Percentiles rank a stretch among this genome's conserved stretches.
phyloP scores from a whole-genome alignment of 2,329 filamentous ascomycete genomes.

The Exophiala spinifera region DNA sequence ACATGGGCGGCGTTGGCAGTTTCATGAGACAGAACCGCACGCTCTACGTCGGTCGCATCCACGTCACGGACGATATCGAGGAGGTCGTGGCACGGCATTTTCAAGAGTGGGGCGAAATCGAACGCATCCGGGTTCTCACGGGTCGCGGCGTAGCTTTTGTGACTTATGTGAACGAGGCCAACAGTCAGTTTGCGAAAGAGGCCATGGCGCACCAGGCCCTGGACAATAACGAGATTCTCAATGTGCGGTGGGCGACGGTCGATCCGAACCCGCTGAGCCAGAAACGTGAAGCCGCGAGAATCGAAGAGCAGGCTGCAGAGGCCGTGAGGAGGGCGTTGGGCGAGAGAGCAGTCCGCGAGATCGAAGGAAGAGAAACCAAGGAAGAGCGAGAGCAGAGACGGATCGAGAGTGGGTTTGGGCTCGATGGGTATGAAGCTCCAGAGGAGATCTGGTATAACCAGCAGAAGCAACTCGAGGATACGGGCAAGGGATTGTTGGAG shows the following conservation, averaged over 20 bases:
- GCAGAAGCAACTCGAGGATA: conserved; percentile 66
- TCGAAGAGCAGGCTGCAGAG: conserved; percentile 95
- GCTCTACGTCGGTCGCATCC: conserved; percentile 87
- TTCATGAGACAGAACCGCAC: conserved; percentile 94
- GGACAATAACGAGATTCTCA: conserved; percentile 88
- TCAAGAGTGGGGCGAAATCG: conserved; percentile 91
- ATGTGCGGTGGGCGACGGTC: conserved; percentile 94
- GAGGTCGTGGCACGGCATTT: conserved; percentile 94
- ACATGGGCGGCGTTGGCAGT: conserved; percentile 94
- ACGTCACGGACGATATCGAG: conserved; percentile 95
- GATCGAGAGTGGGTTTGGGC: conserved; percentile 74
- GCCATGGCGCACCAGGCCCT: conserved; percentile 93
- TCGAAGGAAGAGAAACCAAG: conserved; percentile 86
- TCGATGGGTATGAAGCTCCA: conserved; percentile 89
- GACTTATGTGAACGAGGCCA: conserved; percentile 87
- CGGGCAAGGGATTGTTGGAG: conserved; percentile 48
- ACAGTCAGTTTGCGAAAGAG: conserved; percentile 87
- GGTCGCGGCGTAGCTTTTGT: conserved; percentile 89
- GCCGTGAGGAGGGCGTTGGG: conserved; percentile 85
- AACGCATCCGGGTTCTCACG: conserved; percentile 83
- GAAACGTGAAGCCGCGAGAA: conserved; percentile 79
- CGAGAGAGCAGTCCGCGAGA: conserved; percentile 85
- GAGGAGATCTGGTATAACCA: conserved; percentile 91
- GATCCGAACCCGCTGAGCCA: conserved; percentile 95
- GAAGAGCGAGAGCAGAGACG: conserved; percentile 84